Evolutionary conservation across 768 basidiomycete species (phyloP).

Genomic region (Naganishia randhawae): DNA sequence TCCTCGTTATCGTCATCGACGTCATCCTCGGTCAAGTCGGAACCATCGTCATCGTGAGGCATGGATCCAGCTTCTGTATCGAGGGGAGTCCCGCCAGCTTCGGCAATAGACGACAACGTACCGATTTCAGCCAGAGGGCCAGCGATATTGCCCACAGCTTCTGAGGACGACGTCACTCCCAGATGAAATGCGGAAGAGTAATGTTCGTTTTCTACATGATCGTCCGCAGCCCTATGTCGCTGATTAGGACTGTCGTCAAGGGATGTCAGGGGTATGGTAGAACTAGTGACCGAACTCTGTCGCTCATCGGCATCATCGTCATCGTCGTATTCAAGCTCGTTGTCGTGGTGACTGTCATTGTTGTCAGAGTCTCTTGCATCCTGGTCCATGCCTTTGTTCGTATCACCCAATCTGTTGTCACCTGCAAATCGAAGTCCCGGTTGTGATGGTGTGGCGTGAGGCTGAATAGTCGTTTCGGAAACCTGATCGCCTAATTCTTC

Average conservation of each 20-base stretch:
- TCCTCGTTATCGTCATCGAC: background rate
- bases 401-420: background rate
- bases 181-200: background rate
- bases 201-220: background rate
- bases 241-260: conserved; percentile 17
- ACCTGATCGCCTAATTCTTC: background rate
- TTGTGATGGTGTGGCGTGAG: background rate
- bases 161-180: background rate
- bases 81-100: background rate
- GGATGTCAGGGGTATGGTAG: conserved; percentile 9
- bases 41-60: conserved; percentile 7
- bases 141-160: background rate
- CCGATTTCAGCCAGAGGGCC: background rate
- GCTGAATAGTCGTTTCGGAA: conserved; percentile 9
- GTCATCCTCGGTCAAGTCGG: conserved; percentile 3
- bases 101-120: background rate
- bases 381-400: background rate
- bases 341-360: background rate
- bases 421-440: background rate
- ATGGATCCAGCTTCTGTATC: background rate
- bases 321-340: background rate
- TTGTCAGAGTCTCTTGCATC: no score
- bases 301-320: conserved; percentile 16
- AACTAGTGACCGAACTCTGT: conserved; percentile 15
- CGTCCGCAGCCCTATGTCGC: background rate